Conservation (phyloP, 2,329 filamentous ascomycete genomes). For the Huntiella bhutanensis region DNA sequence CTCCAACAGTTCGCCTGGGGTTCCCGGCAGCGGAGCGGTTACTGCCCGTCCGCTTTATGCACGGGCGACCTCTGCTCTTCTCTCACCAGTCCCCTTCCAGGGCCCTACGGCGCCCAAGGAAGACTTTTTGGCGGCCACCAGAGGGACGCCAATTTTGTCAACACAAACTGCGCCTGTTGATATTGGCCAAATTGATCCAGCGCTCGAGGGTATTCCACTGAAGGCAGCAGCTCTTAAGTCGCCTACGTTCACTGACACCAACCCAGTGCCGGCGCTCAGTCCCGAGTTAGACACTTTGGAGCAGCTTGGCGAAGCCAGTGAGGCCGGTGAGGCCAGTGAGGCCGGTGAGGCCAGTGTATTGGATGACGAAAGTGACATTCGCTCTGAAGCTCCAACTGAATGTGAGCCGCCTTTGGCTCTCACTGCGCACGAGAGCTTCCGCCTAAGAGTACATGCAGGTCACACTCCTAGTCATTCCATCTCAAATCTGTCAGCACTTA, state of each 20-base stretch:
- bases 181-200: constrained; percentile 36
- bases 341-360: neutral
- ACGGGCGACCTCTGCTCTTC: neutral
- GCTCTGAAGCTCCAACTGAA: neutral
- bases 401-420: constrained; percentile 28
- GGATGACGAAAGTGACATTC: neutral
- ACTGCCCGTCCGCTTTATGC: neutral
- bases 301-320: neutral
- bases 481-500: constrained; percentile 26
- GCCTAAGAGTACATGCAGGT: constrained; percentile 42
- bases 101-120: constrained; percentile 13
- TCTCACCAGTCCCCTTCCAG: constrained; percentile 4
- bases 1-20: neutral
- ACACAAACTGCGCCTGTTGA: constrained; percentile 28
- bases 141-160: neutral
- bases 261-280: neutral
- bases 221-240: constrained; percentile 33
- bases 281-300: neutral
- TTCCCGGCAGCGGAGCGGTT: constrained; percentile 1
- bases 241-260: constrained; percentile 28
- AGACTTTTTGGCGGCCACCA: constrained; percentile 19
- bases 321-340: neutral
- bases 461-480: constrained; percentile 44
- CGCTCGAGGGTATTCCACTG: constrained; percentile 40
- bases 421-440: constrained; percentile 27